Evolutionary conservation across 2,329 filamentous ascomycete genomes (phyloP), one percentile per base, ranked within the genome.

Genomic region (Fusarium sp.): DNA sequence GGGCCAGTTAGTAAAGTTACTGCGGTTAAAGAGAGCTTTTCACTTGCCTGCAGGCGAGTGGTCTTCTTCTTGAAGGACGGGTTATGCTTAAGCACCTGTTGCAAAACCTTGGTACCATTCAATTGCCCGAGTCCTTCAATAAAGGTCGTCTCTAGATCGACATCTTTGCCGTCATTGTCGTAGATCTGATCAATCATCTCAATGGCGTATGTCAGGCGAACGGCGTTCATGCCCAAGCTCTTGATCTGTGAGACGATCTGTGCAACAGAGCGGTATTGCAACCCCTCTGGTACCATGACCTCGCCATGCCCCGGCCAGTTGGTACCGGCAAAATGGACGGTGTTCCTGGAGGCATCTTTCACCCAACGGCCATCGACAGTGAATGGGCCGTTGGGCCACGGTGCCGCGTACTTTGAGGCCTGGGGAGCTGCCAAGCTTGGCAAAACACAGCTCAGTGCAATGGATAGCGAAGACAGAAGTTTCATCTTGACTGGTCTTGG

Each of bases 271-370:
- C 85, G 84, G 78, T 89, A 89, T 74, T 90, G 88, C 13, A 91
- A 81, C 4, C 89, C 89, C 72, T 91, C 89, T 0, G 88, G 89
- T 3, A 90, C 82, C 88, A 91, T 90, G 27, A 86, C 83, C 48
- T 90, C 88, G 60, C 83, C 84, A 31, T 87, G 84, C 1, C 88
- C 89, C 1, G 88, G 87, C 89, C 88, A 91, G 69, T 91, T 91
- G 11, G 84, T 83, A 0, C 88, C 88, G 4, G 85, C 87, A 63
- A 86, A 84, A 15, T 82, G 83, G 41, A 88, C 77, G 44, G 79
- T 81, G 2, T 80, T 75, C 37, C 82, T 82, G 0, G 78, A 77
- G 2, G 81, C 77, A 62, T 85, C 81, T 43, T 79, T 77, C 54
- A 86, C 82, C 71, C 80, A 80, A 8, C 81, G 77, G 7, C 80